Conservation (phyloP, 306 rosid genomes). For the Sindora glabra region DNA sequence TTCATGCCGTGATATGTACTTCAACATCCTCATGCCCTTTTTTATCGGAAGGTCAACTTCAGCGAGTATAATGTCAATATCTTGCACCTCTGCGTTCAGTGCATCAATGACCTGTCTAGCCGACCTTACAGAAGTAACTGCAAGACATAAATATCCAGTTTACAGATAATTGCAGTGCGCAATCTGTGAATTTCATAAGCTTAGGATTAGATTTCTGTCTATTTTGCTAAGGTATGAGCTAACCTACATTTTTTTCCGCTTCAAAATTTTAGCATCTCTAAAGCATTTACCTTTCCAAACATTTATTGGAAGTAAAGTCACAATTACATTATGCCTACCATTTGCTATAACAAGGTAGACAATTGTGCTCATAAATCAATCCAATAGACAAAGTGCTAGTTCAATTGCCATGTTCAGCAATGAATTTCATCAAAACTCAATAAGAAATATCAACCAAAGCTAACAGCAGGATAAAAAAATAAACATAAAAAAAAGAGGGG, state of each 20-base stretch:
- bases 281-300: background rate
- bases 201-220: too few relatives aligned
- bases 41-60: constrained; percentile 85
- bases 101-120: constrained; percentile 94
- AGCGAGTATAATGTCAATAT: constrained; percentile 83
- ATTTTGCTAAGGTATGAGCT: too few relatives aligned
- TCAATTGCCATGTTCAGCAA: background rate
- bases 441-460: background rate
- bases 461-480: background rate
- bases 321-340: background rate
- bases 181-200: too few relatives aligned
- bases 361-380: background rate
- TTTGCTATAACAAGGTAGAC: background rate
- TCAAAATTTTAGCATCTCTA: background rate
- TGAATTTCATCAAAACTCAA: background rate
- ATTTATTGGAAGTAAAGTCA: background rate
- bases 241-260: background rate
- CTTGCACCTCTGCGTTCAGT: constrained; percentile 82
- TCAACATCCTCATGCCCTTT: constrained; percentile 87
- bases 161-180: background rate
- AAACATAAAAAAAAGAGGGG: too few relatives aligned
- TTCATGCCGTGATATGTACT: constrained; percentile 72
- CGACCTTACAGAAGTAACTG: constrained; percentile 76
- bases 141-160: constrained; percentile 14
- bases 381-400: background rate